phyloP scores from a whole-genome alignment of 768 basidiomycete species.

The Auriculariales sp. region DNA sequence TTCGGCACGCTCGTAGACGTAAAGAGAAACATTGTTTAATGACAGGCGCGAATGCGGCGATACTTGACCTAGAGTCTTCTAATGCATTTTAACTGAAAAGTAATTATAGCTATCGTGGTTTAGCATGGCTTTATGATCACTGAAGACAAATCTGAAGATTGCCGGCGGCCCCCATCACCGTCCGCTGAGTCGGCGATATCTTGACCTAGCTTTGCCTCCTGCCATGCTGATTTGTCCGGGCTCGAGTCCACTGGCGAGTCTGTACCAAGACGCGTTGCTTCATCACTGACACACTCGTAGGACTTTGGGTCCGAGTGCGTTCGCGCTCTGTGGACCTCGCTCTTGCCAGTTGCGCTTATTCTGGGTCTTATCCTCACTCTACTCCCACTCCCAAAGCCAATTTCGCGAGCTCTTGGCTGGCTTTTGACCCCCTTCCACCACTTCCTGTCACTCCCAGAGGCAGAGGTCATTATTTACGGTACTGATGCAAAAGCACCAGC shows the following conservation, averaged over 20 bases:
- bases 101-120: too few relatives aligned
- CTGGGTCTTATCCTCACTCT: conserved; percentile 18
- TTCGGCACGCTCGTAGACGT: too few relatives aligned
- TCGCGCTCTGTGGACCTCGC: conserved; percentile 35
- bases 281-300: neutral
- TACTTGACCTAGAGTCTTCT: too few relatives aligned
- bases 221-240: neutral
- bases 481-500: neutral
- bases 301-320: conserved; percentile 34
- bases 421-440: conserved; percentile 19
- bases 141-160: too few relatives aligned
- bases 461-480: conserved; percentile 23
- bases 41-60: too few relatives aligned
- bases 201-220: too few relatives aligned
- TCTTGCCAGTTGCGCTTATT: conserved; percentile 34
- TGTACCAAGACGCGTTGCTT: neutral
- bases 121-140: too few relatives aligned
- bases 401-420: conserved; percentile 1
- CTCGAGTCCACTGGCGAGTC: neutral
- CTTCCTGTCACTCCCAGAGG: conserved; percentile 40
- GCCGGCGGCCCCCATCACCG: too few relatives aligned
- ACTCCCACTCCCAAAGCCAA: conserved; percentile 12
- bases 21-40: too few relatives aligned
- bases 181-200: too few relatives aligned
- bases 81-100: too few relatives aligned